Conservation (phyloP, 2,329 filamentous ascomycete species). For the Stachybotrys chartarum region DNA sequence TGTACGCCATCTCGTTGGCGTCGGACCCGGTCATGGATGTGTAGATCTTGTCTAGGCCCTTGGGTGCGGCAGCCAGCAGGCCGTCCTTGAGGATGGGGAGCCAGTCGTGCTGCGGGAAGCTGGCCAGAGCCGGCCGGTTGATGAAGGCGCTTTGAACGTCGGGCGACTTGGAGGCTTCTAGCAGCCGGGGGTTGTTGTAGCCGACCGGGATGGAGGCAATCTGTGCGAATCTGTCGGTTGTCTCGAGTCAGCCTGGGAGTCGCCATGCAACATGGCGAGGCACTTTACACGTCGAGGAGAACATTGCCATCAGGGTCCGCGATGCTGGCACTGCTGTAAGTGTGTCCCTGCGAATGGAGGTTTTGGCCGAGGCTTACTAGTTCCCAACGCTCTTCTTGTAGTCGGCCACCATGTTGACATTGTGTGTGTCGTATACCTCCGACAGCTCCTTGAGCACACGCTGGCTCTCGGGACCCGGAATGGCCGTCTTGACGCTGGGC, state of each 20-base stretch:
- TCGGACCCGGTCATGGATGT: constrained; percentile 82
- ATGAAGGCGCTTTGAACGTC: constrained; percentile 74
- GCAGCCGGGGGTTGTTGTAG: constrained; percentile 77
- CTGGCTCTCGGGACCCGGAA: constrained; percentile 69
- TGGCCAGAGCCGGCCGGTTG: constrained; percentile 81
- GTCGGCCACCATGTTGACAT: constrained; percentile 73
- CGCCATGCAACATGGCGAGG: no score
- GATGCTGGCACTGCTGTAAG: constrained; percentile 28
- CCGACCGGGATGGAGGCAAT: constrained; percentile 87
- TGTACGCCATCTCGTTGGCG: constrained; percentile 88
- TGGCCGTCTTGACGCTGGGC: constrained; percentile 45
- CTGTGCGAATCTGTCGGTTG: constrained; percentile 62
- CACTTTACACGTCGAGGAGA: constrained; percentile 57
- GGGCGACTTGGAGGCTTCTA: constrained; percentile 59
- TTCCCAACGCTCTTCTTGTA: constrained; percentile 69
- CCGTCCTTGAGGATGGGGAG: constrained; percentile 68
- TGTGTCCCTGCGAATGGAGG: no score
- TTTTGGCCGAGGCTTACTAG: constrained; percentile 35
- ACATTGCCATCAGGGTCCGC: constrained; percentile 62
- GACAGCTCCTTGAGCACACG: constrained; percentile 61
- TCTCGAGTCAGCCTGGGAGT: background rate
- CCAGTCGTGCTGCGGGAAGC: constrained; percentile 83
- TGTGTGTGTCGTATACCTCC: constrained; percentile 75
- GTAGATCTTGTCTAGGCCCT: constrained; percentile 78
- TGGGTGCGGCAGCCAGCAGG: constrained; percentile 72